Base-by-base conservation (phyloP, 139 green algal genomes). In the Asterochloris erici region DNA sequence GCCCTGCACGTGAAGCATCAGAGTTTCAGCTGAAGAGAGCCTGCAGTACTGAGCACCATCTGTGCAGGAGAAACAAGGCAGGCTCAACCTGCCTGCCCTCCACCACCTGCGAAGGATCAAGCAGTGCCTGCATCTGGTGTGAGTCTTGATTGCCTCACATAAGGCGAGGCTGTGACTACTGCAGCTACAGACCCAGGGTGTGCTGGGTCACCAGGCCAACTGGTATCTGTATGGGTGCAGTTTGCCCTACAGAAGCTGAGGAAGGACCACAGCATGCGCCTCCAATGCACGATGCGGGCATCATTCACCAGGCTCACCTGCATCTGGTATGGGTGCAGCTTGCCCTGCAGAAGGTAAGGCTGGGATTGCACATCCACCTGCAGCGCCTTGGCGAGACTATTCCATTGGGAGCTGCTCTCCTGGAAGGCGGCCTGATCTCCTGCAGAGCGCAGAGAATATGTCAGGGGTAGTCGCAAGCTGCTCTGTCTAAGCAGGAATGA, bases 161-260 rank as follows among this genome's bases (percentile, higher is more conserved):
- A 77, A 90, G 83, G 0, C 64, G 10, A 1, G 93, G 91, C 86
- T 95, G 90, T 79, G 89, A 91, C 84, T 38, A 91, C 79, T 0
- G 88, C n/a, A 86, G 77, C 73, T 92, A 74, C 24, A 66, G 12
- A 54, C 38, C 38, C 6, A 54, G 38, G 38, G 38, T 19, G 14
- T 79, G 62, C 27, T 73, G 21, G 17, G 63, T 15, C 15, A 64
- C n/a, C 26, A 79, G 38, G 17, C 84, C 85, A 47, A 93, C 92
- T n/a, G 93, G 86, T 88, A 71, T 77, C 85, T 97, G 93, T 97
- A 96, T 27, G 92, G 85, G 38, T 91, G 70, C 84, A 95, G 85
- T 28, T 86, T 61, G 2, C 83, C 91, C 26, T 84, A 68, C 61
- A 94, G 84, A 77, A 90, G 83, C 0, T 63, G 10, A 1, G 93